Evolutionary conservation across 1,284 basidiomycete species (phyloP), one percentile per base, ranked within the genome.

Genomic region (Taiwanofungus camphoratus): DNA sequence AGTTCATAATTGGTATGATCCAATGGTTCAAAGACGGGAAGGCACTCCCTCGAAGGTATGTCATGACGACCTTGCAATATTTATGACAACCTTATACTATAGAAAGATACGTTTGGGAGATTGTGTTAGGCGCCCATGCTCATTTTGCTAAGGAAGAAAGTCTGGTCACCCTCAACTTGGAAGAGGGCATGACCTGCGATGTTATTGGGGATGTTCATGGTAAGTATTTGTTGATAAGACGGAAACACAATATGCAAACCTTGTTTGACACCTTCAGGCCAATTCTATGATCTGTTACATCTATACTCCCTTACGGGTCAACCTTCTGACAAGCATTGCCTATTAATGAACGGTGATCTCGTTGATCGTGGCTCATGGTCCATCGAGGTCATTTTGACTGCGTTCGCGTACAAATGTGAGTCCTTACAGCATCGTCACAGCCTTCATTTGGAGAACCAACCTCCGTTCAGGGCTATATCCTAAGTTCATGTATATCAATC

Each of bases 281-380:
- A 97, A 76, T 95, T 89, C 69, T 98, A 91, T 63, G 95, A 98
- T 65, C 76, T 98, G 57, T 68, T 93, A 43, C 86, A 98, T 69
- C 71, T 99, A 12, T 80, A 91, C 54, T 81, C 81, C 5, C 72
- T 96, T 53, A 97, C 95, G 0, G 92, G 90, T 18, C 74, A 80
- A 42, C 93, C 93, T 12, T 82, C 72, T 44, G 78, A 87, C 44
- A 82, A 77, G 23, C 92, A 95, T 55, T 85, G 84, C 56, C 66
- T 96, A 37, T 69, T 95, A 31, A 95, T 96, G 85, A 96, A 95
- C 62, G 93, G 92, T 13, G 93, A 97, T 70, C 84, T 96, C 46
- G 96, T 99, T 31, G 96, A 99, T 65, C 83, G 96, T 48, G 96
- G 95, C 12, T 93, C 89, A 24, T 97, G 94, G 94, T 92, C 90